phyloP scores from a whole-genome alignment of 768 basidiomycete species.

The Candolleomyces eurysporus region DNA sequence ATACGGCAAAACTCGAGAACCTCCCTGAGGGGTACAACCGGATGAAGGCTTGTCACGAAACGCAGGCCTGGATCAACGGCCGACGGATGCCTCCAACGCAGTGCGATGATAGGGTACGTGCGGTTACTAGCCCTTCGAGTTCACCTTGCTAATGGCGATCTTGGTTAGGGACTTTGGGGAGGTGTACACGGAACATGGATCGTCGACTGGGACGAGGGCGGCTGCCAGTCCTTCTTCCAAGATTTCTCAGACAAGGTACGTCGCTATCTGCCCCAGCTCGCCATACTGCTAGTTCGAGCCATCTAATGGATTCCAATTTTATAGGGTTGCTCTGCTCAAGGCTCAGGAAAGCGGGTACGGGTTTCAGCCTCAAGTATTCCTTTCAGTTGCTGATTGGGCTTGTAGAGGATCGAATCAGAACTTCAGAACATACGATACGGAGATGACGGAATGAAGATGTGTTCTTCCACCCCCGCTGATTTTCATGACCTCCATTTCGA shows the following conservation, averaged over 20 bases:
- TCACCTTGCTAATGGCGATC: neutral
- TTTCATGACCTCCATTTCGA: slow-evolving; percentile 1
- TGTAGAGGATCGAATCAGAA: neutral
- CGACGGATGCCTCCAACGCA: neutral
- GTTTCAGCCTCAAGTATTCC: neutral
- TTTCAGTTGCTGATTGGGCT: neutral
- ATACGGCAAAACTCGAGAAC: neutral
- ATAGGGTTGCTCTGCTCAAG: slow-evolving; percentile 1
- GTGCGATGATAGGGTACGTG: neutral
- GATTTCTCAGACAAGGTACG: neutral
- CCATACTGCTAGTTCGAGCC: neutral
- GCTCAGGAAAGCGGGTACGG: neutral
- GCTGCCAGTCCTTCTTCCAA: neutral
- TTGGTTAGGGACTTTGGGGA: slow-evolving; percentile 1
- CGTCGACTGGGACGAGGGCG: neutral
- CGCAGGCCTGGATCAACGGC: neutral
- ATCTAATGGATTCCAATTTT: no score
- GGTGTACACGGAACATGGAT: neutral
- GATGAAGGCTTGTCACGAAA: neutral
- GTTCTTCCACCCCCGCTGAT: neutral
- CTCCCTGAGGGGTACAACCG: neutral
- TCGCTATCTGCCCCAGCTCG: neutral
- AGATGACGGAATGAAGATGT: neutral
- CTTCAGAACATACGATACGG: neutral
- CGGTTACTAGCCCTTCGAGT: neutral